Percentiles rank a stretch among this genome's conserved stretches.
Conservation (phyloP, 2,329 filamentous ascomycete genomes). For the Lachnellula hyalina region DNA sequence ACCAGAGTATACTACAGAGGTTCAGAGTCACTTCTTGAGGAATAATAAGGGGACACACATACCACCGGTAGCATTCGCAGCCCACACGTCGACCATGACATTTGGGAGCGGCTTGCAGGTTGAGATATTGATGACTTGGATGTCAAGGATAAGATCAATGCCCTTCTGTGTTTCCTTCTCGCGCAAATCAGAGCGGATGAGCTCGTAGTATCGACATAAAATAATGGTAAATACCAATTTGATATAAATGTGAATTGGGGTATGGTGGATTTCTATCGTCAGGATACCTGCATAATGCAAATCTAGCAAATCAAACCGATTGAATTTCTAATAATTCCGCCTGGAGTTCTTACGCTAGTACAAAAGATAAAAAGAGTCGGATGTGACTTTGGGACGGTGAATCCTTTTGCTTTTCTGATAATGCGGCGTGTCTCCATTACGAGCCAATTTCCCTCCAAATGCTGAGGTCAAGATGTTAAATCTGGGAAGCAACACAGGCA, state of each 20-base stretch:
- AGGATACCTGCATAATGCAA: too few species aligned
- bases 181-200: slow-evolving; percentile 32
- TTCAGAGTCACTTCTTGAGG: too few species aligned
- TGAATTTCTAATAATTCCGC: too few species aligned
- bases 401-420: background rate
- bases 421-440: background rate
- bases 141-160: slow-evolving; percentile 33
- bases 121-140: slow-evolving; percentile 35
- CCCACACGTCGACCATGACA: slow-evolving; percentile 36
- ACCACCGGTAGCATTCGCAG: slow-evolving; percentile 35
- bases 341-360: too few species aligned
- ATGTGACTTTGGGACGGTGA: background rate
- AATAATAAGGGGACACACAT: too few species aligned
- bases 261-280: too few species aligned
- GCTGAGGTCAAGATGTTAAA: background rate
- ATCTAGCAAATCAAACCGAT: too few species aligned
- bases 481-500: background rate
- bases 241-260: too few species aligned
- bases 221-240: too few species aligned
- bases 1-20: slow-evolving; percentile 32
- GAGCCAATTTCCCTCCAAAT: background rate
- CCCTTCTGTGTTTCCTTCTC: slow-evolving; percentile 30
- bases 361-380: background rate
- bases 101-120: slow-evolving; percentile 35
- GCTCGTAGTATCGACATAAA: slow-evolving; percentile 14